These are phyloP conservation scores for Coemansia sp. DNA, from an alignment of 192 early-diverging fungal genomes.

Conservation along the genomic window DNA sequence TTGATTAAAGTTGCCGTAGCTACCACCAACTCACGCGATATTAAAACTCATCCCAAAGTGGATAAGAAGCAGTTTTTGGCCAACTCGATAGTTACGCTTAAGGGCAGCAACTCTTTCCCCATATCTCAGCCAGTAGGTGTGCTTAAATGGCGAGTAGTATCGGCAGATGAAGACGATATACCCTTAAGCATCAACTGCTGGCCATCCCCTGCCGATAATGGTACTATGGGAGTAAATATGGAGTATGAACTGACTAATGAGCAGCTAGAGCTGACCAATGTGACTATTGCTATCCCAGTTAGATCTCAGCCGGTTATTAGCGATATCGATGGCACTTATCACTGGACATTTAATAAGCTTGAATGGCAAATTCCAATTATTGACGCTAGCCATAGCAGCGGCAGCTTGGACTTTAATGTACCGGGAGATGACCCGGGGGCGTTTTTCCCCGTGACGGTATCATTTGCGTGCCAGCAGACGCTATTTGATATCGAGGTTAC, in stretches of 20 bases:
- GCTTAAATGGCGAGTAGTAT: constrained; percentile 84
- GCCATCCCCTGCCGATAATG: constrained; percentile 87
- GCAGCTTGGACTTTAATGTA: constrained; percentile 81
- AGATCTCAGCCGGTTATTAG: constrained; percentile 69
- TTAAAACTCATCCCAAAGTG: constrained; percentile 98
- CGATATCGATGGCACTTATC: constrained; percentile 81
- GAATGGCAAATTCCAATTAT: constrained; percentile 82
- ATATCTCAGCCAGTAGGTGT: constrained; percentile 78
- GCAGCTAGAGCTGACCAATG: constrained; percentile 73
- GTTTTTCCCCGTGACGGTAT: constrained; percentile 49
- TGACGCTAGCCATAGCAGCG: constrained; percentile 69
- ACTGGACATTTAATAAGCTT: constrained; percentile 65
- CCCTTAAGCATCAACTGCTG: constrained; percentile 94
- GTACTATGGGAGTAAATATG: constrained; percentile 91
- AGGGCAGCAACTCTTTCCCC: constrained; percentile 85
- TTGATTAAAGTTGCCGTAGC: constrained; percentile 57
- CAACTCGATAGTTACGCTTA: constrained; percentile 71
- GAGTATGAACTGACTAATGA: constrained; percentile 88
- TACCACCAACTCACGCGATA: constrained; percentile 66
- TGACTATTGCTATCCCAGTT: constrained; percentile 84
- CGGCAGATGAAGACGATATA: constrained; percentile 76
- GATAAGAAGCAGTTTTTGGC: constrained; percentile 84
- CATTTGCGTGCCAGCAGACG: constrained; percentile 69
- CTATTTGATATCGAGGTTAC: constrained; percentile 76
- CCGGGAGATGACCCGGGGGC: constrained; percentile 68